Conservation (phyloP, 2,329 filamentous ascomycete genomes). For the Colletotrichum sansevieriae region DNA sequence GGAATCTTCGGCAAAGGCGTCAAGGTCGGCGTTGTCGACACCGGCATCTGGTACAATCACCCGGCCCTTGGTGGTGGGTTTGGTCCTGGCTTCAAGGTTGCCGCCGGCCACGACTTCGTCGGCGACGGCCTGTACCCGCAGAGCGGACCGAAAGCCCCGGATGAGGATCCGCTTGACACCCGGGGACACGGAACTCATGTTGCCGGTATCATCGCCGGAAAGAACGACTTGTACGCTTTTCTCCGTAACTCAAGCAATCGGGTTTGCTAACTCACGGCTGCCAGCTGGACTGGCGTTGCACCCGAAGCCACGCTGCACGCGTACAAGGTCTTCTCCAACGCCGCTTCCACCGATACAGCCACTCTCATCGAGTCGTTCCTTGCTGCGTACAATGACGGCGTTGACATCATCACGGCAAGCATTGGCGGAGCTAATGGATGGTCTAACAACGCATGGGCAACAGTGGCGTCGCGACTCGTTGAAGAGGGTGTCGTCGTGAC, state of each 20-base stretch:
- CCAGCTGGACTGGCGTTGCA: slow-evolving; percentile 48
- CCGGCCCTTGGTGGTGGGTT: slow-evolving; percentile 45
- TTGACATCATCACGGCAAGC: slow-evolving; percentile 54
- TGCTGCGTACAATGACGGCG: slow-evolving; percentile 50
- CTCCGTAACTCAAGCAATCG: background rate
- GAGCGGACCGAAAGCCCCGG: slow-evolving; percentile 45
- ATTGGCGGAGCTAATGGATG: slow-evolving; percentile 51
- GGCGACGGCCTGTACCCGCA: slow-evolving; percentile 43
- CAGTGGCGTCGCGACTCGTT: slow-evolving; percentile 56
- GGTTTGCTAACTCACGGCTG: background rate
- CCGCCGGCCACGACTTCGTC: slow-evolving; percentile 46
- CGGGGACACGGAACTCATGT: slow-evolving; percentile 49
- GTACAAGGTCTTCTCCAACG: slow-evolving; percentile 48
- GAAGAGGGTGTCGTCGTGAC: slow-evolving; percentile 62
- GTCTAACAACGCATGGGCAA: slow-evolving; percentile 48
- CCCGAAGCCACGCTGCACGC: slow-evolving; percentile 47
- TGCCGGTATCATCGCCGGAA: slow-evolving; percentile 49
- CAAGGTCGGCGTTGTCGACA: slow-evolving; percentile 57
- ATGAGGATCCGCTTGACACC: slow-evolving; percentile 48
- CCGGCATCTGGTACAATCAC: slow-evolving; percentile 57
- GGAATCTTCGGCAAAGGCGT: slow-evolving; percentile 55
- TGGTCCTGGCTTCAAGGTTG: slow-evolving; percentile 43
- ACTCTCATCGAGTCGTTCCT: slow-evolving; percentile 56
- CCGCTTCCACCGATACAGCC: slow-evolving; percentile 50
- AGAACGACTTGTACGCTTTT: slow-evolving; percentile 39